Conservation (phyloP, 176 grass and related monocot species). For the Phyllostachys edulis region DNA sequence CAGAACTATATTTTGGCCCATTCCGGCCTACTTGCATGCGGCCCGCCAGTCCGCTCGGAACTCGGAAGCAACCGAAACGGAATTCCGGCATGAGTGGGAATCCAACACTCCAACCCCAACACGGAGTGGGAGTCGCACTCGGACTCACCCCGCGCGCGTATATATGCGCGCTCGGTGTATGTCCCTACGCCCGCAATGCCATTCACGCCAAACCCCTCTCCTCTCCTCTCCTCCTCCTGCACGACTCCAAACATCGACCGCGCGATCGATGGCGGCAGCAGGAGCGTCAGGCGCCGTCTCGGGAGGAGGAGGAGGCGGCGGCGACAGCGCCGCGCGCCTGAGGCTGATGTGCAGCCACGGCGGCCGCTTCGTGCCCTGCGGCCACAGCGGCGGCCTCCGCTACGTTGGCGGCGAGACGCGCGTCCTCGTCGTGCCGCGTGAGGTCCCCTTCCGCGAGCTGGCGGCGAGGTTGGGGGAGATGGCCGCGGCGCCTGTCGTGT, state of each 20-base stretch:
- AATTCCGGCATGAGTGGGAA: background rate
- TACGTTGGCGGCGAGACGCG: slow-evolving; percentile 50
- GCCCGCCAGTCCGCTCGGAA: background rate
- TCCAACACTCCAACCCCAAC: background rate
- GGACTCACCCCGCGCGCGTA: background rate
- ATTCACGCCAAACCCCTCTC: too few species aligned
- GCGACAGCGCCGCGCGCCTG: background rate
- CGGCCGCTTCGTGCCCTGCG: slow-evolving; percentile 28
- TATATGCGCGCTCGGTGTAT: background rate
- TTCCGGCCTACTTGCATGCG: background rate
- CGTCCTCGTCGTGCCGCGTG: slow-evolving; percentile 31
- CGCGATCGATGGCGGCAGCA: background rate
- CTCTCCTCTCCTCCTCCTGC: background rate
- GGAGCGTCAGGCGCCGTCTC: background rate
- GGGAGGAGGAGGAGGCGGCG: background rate
- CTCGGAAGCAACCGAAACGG: background rate
- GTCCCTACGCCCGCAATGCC: background rate
- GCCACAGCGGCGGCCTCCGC: background rate
- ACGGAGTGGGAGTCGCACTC: background rate
- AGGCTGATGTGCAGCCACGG: slow-evolving; percentile 44
- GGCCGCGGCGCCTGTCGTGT: background rate
- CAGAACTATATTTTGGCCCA: background rate
- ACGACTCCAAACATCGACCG: background rate
- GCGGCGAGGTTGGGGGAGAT: background rate
- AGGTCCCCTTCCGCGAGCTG: slow-evolving; percentile 18